These are phyloP conservation scores for Aspergillus ochraceoroseus DNA, from an alignment of 2,329 filamentous ascomycete genomes.

Conservation along the genomic window DNA sequence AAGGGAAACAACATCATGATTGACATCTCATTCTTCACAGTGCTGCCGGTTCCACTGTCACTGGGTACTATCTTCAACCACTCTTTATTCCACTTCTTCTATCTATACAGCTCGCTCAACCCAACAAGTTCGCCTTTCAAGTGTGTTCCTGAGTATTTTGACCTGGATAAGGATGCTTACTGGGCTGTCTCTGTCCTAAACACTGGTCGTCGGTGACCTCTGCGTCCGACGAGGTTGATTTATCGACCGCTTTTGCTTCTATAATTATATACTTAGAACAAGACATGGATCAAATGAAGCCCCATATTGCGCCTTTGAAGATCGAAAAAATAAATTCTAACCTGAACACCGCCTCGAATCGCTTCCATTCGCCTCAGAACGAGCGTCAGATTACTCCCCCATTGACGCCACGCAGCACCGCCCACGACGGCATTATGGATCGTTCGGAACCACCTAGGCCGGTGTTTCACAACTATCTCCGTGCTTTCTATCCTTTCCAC, in stretches of 20 bases:
- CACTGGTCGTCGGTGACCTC: conserved; percentile 33
- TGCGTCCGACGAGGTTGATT: conserved; percentile 15
- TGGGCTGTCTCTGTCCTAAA: conserved; percentile 27
- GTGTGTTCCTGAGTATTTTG: background rate
- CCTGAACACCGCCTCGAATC: conserved; percentile 18
- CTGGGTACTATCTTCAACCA: conserved; percentile 6
- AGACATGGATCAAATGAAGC: conserved; percentile 35
- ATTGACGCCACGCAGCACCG: conserved; percentile 62
- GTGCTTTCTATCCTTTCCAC: conserved; percentile 89
- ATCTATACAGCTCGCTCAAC: background rate
- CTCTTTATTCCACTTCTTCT: conserved; percentile 7
- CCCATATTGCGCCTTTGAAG: conserved; percentile 38
- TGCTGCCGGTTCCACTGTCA: conserved; percentile 3
- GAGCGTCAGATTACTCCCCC: conserved; percentile 67
- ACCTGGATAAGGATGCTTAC: conserved; percentile 27
- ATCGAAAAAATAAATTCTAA: conserved; percentile 35
- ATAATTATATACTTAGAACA: conserved; percentile 9
- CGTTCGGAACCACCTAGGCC: conserved; percentile 50
- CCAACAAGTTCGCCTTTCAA: background rate
- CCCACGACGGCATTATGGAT: conserved; percentile 50
- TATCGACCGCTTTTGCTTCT: conserved; percentile 1
- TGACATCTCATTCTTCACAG: conserved; percentile 10
- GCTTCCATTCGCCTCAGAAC: conserved; percentile 26
- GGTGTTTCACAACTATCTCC: conserved; percentile 88
- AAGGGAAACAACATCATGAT: conserved; percentile 12